A percentile compares a stretch with the other conserved stretches of the same genome.
Evolutionary conservation across 768 basidiomycete species (phyloP).

Genomic region (Mycena kentingensis): DNA sequence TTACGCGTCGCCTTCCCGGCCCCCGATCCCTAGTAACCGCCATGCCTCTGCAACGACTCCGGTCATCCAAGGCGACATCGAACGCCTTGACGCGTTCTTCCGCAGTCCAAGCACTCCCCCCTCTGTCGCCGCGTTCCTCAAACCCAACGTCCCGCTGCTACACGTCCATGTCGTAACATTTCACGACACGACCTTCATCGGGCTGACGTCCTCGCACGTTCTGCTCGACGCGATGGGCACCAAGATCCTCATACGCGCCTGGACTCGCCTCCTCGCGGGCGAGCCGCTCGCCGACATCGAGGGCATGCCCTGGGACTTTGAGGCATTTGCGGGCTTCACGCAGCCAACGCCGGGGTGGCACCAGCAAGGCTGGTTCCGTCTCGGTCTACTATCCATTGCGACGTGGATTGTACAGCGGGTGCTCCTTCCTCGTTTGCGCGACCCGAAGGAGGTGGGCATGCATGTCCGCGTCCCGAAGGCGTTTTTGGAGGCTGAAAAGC

Average conservation of each 20-base stretch:
- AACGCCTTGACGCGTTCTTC: background rate
- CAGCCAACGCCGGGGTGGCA: background rate
- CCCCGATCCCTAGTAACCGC: background rate
- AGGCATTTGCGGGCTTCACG: background rate
- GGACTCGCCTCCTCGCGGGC: background rate
- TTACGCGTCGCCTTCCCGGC: background rate
- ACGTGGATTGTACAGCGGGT: too few relatives aligned
- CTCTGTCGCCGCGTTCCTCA: background rate
- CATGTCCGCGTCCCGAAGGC: slow-evolving; percentile 12
- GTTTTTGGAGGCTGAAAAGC: slow-evolving; percentile 12
- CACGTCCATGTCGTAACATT: background rate
- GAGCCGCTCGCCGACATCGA: background rate
- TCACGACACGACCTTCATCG: background rate
- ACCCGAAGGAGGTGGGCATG: slow-evolving; percentile 2
- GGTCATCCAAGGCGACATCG: background rate
- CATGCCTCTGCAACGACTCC: background rate
- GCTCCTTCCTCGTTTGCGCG: too few relatives aligned
- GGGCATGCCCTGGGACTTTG: background rate
- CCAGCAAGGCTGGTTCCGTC: background rate
- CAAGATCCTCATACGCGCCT: background rate
- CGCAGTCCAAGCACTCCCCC: background rate
- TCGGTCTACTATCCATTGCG: too few relatives aligned
- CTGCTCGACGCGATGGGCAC: background rate
- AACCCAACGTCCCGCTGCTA: background rate
- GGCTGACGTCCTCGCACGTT: background rate